Evolutionary conservation across 129 eudicot species (phyloP).

Genomic region (Arctium lappa): DNA sequence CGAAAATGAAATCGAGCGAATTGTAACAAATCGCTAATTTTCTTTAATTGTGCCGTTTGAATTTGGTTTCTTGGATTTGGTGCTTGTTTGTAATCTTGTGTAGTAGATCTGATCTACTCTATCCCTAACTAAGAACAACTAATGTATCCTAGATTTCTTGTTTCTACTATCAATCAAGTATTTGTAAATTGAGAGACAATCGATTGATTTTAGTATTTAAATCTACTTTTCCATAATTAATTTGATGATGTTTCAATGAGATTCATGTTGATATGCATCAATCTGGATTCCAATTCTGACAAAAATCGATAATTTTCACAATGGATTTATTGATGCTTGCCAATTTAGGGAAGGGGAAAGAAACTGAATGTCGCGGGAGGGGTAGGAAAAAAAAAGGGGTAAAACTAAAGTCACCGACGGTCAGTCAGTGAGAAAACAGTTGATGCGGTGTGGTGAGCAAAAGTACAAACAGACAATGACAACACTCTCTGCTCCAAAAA

Average conservation of each 20-base stretch:
- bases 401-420: constrained; percentile 20
- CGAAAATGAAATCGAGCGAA: constrained; percentile 32
- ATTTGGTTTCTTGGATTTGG: not conserved
- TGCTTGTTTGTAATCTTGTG: constrained; percentile 22
- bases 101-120: constrained; percentile 20
- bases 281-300: not conserved
- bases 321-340: not conserved
- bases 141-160: constrained; percentile 14
- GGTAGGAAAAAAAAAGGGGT: constrained; percentile 14
- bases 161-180: not conserved
- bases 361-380: constrained; percentile 26
- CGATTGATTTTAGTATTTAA: not conserved
- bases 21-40: not conserved
- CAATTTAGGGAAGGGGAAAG: not conserved
- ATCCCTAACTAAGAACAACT: constrained; percentile 31
- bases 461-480: constrained; percentile 19
- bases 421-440: not conserved
- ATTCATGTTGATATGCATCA: not conserved
- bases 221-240: not conserved
- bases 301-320: not conserved
- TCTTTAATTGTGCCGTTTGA: not conserved
- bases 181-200: not conserved
- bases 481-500: too few relatives aligned
- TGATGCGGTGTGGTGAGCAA: not conserved
- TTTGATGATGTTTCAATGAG: not conserved